These are phyloP conservation scores for Coemansia sp. DNA, from an alignment of 192 early-diverging fungal genomes.

Conservation along the genomic window DNA sequence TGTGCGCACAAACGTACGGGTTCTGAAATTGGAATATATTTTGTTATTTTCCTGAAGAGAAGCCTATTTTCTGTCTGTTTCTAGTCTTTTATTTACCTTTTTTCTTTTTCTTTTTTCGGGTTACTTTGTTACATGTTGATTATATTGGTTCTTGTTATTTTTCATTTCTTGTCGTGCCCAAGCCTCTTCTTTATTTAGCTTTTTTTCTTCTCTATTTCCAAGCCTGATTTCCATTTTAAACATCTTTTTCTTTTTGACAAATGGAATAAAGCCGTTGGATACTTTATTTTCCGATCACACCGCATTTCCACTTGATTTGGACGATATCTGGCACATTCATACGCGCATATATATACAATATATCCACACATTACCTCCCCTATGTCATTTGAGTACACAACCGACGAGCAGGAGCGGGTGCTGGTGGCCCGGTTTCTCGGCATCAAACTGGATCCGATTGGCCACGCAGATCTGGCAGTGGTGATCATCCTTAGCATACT, in stretches of 20 bases:
- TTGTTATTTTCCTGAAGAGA: no score
- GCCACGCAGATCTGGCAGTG: constrained; percentile 34
- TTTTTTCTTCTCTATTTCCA: not conserved
- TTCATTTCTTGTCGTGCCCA: not conserved
- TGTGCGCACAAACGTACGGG: not conserved
- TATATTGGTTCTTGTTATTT: no score
- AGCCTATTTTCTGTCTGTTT: not conserved
- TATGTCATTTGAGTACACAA: constrained; percentile 43
- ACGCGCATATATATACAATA: not conserved
- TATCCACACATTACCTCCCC: not conserved
- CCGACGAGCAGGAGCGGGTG: constrained; percentile 23
- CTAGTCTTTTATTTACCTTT: not conserved
- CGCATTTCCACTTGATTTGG: no score
- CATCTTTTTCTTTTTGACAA: not conserved
- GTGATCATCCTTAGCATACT: constrained; percentile 27
- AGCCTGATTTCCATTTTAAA: not conserved
- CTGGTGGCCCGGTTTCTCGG: constrained; percentile 26
- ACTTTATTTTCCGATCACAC: no score
- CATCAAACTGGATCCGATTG: constrained; percentile 42
- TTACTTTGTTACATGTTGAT: no score
- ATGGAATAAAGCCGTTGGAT: no score
- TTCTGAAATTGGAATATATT: not conserved
- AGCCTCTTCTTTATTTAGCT: constrained; percentile 5
- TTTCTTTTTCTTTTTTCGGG: not conserved
- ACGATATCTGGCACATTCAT: no score